These are phyloP conservation scores for Pelargonium australe DNA, from an alignment of 441 rosid species.

Conservation along the genomic window DNA sequence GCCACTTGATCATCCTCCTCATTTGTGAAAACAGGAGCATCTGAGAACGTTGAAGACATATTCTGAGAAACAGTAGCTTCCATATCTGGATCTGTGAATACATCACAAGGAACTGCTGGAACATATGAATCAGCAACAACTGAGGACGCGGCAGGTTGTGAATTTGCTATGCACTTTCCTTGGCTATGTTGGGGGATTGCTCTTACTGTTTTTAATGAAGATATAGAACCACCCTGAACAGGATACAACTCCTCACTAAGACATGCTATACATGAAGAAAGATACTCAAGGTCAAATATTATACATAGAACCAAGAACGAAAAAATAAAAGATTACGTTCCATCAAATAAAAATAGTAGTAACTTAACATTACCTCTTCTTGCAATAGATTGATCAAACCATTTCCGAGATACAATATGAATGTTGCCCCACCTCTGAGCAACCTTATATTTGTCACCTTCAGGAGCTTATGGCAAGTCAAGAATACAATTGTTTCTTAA, in stretches of 20 bases:
- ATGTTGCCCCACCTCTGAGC: conserved; percentile 90
- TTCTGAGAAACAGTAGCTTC: conserved; percentile 82
- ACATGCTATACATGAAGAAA: conserved; percentile 59
- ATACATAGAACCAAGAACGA: conserved; percentile 16
- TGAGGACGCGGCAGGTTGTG: conserved; percentile 33
- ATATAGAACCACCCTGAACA: conserved; percentile 50
- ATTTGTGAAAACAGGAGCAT: conserved; percentile 39
- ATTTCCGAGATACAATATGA: conserved; percentile 72
- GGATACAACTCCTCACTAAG: conserved; percentile 86
- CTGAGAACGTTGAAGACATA: conserved; percentile 43
- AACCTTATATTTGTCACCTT: conserved; percentile 93
- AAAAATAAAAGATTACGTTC: conserved; percentile 13
- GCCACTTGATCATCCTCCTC: conserved; percentile 37
- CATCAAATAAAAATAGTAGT: conserved; percentile 15
- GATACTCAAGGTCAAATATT: conserved; percentile 31
- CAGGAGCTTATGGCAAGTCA: conserved; percentile 67
- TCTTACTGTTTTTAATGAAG: conserved; percentile 38
- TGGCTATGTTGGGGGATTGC: conserved; percentile 45
- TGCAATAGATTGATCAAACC: conserved; percentile 83
- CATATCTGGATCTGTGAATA: conserved; percentile 51
- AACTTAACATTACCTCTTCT: conserved; percentile 55
- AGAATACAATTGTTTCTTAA: conserved; percentile 32
- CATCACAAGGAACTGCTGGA: conserved; percentile 35
- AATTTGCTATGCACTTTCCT: conserved; percentile 37
- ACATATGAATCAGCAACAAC: conserved; percentile 43